Percentiles rank a stretch among this genome's conserved stretches.
Conservation (phyloP, 306 rosid species). For the Cucumis cinereus region DNA sequence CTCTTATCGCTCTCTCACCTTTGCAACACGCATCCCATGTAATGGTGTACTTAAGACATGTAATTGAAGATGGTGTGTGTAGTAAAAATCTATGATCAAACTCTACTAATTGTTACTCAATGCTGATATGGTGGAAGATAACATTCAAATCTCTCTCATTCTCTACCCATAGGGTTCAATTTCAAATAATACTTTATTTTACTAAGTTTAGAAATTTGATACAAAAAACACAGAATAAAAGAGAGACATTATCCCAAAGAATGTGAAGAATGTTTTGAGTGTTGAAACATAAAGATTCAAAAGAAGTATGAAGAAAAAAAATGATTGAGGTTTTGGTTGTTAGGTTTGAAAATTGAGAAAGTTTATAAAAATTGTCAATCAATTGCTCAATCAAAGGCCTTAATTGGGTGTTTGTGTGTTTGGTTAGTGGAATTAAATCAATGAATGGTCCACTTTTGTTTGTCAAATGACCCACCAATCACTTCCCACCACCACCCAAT, state of each 20-base stretch:
- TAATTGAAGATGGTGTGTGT: not conserved
- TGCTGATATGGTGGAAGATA: no score
- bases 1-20: no score
- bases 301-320: not conserved
- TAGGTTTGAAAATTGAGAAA: not conserved
- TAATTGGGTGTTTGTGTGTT: not conserved
- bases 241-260: not conserved
- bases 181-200: not conserved
- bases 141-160: no score
- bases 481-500: not conserved
- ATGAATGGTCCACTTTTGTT: not conserved
- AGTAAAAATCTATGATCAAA: no score
- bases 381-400: constrained; percentile 3
- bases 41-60: not conserved
- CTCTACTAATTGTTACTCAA: no score
- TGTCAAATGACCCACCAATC: not conserved
- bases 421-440: not conserved
- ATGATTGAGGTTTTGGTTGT: not conserved
- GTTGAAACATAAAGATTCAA: not conserved
- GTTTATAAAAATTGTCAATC: not conserved
- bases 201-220: not conserved
- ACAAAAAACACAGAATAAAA: not conserved
- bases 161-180: not conserved
- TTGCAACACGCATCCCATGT: no score
- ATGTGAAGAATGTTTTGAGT: not conserved